Base-by-base conservation (phyloP, 75 land plant genomes). In the Pinus albicaulis region DNA sequence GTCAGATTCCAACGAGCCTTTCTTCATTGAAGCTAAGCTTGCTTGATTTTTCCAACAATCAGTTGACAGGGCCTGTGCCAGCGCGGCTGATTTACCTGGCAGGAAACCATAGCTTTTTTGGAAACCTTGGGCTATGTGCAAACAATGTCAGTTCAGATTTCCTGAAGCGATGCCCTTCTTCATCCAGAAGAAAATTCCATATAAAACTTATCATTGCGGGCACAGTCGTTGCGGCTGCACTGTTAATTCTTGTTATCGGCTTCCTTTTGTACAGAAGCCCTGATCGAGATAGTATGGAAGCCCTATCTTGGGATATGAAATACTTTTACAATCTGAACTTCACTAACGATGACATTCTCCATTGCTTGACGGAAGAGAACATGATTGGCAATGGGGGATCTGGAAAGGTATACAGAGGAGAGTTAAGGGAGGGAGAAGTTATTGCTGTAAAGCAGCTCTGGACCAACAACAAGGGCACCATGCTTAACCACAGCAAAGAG, bases 361-460 rank as follows among this genome's bases (percentile, higher is more conserved):
- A 69, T 34, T 74, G 76, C 20, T 74, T 90, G 79, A 82, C 86
- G 53, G 72, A 80, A 19, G 90, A 92, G 56, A 90, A 92, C 61
- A 59, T 90, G 74, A 86, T 92, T 19, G 95, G 92, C 19, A 78
- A 77, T 77, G 95, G 95, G 5, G 89, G 87, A 8, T 88, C 89
- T 13, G 95, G 95, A n/a, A 80, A 83, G 25, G 95, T 92, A 57
- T 92, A 92, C 89, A 83, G 75, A 62, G 86, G 80, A 36, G 77
- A 36, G 3, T 73, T 90, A 11, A 24, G 22, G 3, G 65, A 76
- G 68, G 92, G 91, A 23, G 79, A 84, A 24, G 56, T 60, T n/a
- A 71, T 92, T 14, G 95, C 91, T 16, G 95, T 92, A 60, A 94
- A 94, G 86, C 92, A 92, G 86, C 88, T 94, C 0, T 74, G 77